These are phyloP conservation scores for Rhodotorula sp. DNA, from an alignment of 1,284 basidiomycete species.

Conservation along the genomic window DNA sequence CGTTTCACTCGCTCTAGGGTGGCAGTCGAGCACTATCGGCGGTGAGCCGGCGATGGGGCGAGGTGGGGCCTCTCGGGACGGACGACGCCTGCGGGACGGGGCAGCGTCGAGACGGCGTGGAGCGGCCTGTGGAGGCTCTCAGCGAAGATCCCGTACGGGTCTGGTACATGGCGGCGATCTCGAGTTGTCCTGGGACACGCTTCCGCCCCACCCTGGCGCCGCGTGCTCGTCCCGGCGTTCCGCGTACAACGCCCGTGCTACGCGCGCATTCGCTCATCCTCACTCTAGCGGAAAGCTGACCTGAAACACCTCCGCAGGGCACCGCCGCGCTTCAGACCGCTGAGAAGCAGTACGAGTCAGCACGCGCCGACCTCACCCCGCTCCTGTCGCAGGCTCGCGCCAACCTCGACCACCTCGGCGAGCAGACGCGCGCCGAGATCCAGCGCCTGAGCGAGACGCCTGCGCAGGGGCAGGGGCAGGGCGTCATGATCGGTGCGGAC, in stretches of 20 bases:
- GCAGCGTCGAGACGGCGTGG: no score
- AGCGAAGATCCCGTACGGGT: no score
- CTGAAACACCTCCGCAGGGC: background rate
- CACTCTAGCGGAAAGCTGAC: background rate
- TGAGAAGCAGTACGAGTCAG: constrained; percentile 37
- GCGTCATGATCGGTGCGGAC: constrained; percentile 42
- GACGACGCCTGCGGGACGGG: background rate
- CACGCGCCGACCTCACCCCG: constrained; percentile 44
- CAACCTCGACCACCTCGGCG: constrained; percentile 33
- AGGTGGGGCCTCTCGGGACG: background rate
- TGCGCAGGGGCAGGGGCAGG: constrained; percentile 8
- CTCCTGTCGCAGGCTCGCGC: constrained; percentile 34
- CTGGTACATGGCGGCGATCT: no score
- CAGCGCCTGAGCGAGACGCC: constrained; percentile 32
- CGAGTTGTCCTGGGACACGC: no score
- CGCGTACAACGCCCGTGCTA: no score
- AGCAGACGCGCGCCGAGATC: constrained; percentile 41
- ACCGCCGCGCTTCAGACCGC: constrained; percentile 30
- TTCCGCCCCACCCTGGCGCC: no score
- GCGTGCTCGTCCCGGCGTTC: no score
- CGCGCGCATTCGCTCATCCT: background rate
- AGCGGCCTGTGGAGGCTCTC: no score
- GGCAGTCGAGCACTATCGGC: no score
- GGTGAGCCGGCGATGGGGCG: no score
- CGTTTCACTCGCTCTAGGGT: background rate